Base-by-base conservation (phyloP, 2,329 filamentous ascomycete species). In the Pseudocercospora cruenta region DNA sequence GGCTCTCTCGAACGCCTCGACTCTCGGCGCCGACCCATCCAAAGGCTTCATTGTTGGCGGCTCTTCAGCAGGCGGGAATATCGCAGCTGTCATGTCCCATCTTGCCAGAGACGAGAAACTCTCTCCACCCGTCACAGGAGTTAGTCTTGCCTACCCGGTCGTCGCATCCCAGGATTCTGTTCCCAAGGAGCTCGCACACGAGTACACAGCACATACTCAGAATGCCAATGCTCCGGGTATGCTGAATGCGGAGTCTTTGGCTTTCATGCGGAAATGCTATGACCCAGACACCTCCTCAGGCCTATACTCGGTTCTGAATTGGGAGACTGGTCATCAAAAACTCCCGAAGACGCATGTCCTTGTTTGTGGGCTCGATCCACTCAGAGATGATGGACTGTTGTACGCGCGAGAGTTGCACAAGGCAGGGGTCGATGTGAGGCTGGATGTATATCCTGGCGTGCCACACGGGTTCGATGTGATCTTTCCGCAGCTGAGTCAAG, bases 1-100 rank as follows among this genome's bases (percentile, higher is more conserved):
- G 80, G 80, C 75, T 79, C 60, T 80, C 76, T 60, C 69, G 2
- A 79, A 83, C 61, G 79, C 80, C 22, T 43, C 72, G n/a, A 64
- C 75, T 64, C 71, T 84, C 7, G 68, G 75, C 5, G 79, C 79
- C 1, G 77, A 83, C 64, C 77, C 80, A 0, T 72, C 74, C n/a
- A 74, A 75, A 24, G 83, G 82, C 0, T 85, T 85, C 67, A 66
- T 85, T n/a, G 63, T 84, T 9, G 82, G 82, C 22, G 83, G 84
- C 1, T 77, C 77, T 1, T 83, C 80, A 6, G 81, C 83, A 2
- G 82, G 81, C n/a, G 81, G 76, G 9, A 82, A 82, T 60, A 74
- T 83, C 22, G 66, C 75, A 5, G 76, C 79, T 0, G 75, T 81
- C 1, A 65, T 81, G 3, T 71, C 77, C 1, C 82, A 83, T 65